Percentiles rank a stretch among this genome's conserved stretches.
phyloP scores from a whole-genome alignment of 2,329 filamentous ascomycete species.

The Fusarium sororula region DNA sequence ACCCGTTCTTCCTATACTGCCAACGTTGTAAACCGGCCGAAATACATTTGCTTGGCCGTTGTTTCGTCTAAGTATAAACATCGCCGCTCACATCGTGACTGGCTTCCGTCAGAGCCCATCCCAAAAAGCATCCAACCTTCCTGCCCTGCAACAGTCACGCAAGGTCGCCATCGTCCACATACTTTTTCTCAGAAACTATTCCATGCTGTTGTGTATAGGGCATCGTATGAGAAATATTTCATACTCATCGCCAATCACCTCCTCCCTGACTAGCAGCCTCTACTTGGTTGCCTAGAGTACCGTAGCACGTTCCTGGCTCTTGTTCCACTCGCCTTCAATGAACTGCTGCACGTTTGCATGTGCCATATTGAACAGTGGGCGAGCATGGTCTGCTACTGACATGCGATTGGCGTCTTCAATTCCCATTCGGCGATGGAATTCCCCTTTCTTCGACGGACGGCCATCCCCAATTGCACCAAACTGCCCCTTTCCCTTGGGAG shows the following conservation, averaged over 20 bases:
- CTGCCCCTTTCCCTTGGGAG: conserved; percentile 40
- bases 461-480: conserved; percentile 53
- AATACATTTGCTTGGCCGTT: conserved; percentile 6
- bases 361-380: conserved; percentile 55
- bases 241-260: conserved; percentile 12
- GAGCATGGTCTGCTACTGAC: conserved; percentile 50
- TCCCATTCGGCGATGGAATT: conserved; percentile 43
- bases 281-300: conserved; percentile 13
- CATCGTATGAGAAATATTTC: conserved; percentile 9
- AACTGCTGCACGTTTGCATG: conserved; percentile 46
- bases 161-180: conserved; percentile 4
- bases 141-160: conserved; percentile 27
- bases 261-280: conserved; percentile 30
- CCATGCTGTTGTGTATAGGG: conserved; percentile 8
- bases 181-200: conserved; percentile 22
- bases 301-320: neutral
- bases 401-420: conserved; percentile 52
- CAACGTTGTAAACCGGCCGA: neutral
- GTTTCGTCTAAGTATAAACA: conserved; percentile 1
- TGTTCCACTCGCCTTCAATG: conserved; percentile 29
- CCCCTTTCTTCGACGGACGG: conserved; percentile 40
- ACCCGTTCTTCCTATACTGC: neutral
- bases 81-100: conserved; percentile 13
- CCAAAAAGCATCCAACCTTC: conserved; percentile 42
- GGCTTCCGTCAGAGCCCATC: conserved; percentile 31